phyloP scores from a whole-genome alignment of 208 protist genomes.

The Trypanosoma mega region DNA sequence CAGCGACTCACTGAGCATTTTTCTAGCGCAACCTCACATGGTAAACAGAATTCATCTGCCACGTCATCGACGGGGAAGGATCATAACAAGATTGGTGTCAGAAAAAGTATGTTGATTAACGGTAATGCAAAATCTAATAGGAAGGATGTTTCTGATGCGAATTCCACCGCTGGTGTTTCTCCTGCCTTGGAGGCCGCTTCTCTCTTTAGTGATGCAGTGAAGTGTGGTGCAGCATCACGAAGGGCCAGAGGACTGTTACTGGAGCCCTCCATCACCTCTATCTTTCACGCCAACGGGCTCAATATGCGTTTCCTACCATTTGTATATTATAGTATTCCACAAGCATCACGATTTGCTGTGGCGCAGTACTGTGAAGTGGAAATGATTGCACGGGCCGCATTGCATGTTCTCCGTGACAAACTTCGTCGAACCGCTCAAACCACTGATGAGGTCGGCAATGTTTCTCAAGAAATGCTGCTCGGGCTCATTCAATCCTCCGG shows the following conservation, averaged over 20 bases:
- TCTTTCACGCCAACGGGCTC: constrained; percentile 75
- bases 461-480: constrained; percentile 43
- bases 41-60: too few relatives aligned
- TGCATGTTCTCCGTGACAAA: constrained; percentile 49
- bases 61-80: too few relatives aligned
- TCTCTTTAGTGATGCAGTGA: constrained; percentile 54
- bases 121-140: not conserved
- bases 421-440: constrained; percentile 44
- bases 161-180: too few relatives aligned
- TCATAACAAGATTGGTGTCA: too few relatives aligned
- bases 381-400: constrained; percentile 66
- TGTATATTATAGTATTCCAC: constrained; percentile 76
- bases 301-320: constrained; percentile 75
- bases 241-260: constrained; percentile 43
- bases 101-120: constrained; percentile 2
- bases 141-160: constrained; percentile 8
- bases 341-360: constrained; percentile 35
- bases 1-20: constrained; percentile 37
- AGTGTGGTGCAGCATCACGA: constrained; percentile 41
- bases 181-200: too few relatives aligned
- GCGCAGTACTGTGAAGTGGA: constrained; percentile 72
- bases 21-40: too few relatives aligned
- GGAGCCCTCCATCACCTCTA: constrained; percentile 42
- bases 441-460: constrained; percentile 23
- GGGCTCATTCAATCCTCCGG: constrained; percentile 52